Evolutionary conservation across 495 filamentous ascomycete genomes (phyloP), one percentile per base, ranked within the genome.

Genomic region (Sporormia fimetaria): DNA sequence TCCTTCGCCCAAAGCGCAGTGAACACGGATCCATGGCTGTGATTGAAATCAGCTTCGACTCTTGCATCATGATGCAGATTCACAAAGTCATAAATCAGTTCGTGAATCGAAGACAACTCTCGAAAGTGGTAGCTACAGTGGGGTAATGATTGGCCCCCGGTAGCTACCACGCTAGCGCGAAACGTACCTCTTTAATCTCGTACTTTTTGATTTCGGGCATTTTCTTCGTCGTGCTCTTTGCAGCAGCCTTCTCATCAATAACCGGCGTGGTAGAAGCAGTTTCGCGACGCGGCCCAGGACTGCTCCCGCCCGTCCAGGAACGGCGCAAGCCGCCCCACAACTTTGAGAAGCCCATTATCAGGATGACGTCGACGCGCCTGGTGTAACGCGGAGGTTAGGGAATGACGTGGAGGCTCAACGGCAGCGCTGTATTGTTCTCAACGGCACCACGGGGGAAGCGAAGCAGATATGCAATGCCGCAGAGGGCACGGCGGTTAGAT

Each of bases 1-100:
- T 1, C 76, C 88, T 64, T 94, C 87, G 41, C 85, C 81, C 20
- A 94, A 68, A 10, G 65, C 68, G 57, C 82, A 87, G 37, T 79
- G 67, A 38, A 80, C 65, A 44, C 81, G 63, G 31, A 94, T 62
- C 63, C 80, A 93, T 17, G 87, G 83, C 75, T 85, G 42, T 30
- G 18, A 9, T 29, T 34, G 30, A 11, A 22, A 31, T 21, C 22
- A 31, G n/a, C n/a, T n/a, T n/a, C n/a, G n/a, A n/a, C n/a, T n/a
- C n/a, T n/a, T n/a, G n/a, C n/a, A n/a, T n/a, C n/a, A n/a, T n/a
- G n/a, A n/a, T n/a, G n/a, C n/a, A n/a, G n/a, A n/a, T n/a, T n/a
- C n/a, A n/a, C n/a, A n/a, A n/a, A n/a, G n/a, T n/a, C 18, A 21
- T 42, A 14, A 30, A 33, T 32, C 12, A 29, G 3, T 29, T 10